phyloP scores from a whole-genome alignment of 73 alveolate species.

The Symbiodinium pilosum region DNA sequence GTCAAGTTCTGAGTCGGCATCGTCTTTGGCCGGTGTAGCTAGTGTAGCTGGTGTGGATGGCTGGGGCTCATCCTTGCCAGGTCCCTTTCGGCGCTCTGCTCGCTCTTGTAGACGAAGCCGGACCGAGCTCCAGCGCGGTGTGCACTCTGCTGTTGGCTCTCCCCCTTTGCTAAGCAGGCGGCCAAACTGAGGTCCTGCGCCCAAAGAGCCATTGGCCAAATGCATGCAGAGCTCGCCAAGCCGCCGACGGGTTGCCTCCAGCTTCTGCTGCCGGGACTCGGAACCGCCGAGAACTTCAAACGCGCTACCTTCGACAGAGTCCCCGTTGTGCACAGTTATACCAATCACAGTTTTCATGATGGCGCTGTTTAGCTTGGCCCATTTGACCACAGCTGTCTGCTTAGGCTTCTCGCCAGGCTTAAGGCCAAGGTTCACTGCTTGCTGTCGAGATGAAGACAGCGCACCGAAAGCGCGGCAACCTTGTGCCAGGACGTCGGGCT shows the following conservation, averaged over 20 bases:
- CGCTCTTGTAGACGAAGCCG: not conserved
- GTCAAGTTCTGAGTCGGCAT: not conserved
- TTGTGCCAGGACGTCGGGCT: slow-evolving; percentile 69
- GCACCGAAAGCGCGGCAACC: slow-evolving; percentile 82
- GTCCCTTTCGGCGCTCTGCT: slow-evolving; percentile 9
- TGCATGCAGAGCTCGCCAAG: slow-evolving; percentile 39
- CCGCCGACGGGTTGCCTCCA: slow-evolving; percentile 54
- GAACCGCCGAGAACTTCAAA: slow-evolving; percentile 33
- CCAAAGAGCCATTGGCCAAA: slow-evolving; percentile 53
- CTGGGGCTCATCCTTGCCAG: not conserved
- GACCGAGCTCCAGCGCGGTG: slow-evolving; percentile 44
- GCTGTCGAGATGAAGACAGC: slow-evolving; percentile 37
- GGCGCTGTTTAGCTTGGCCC: slow-evolving; percentile 74
- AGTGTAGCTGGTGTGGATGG: not conserved
- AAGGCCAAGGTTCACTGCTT: slow-evolving; percentile 61
- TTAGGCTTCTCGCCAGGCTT: slow-evolving; percentile 75
- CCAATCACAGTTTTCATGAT: slow-evolving; percentile 73
- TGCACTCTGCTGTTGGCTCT: slow-evolving; percentile 91
- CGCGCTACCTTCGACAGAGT: slow-evolving; percentile 61
- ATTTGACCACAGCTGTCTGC: slow-evolving; percentile 23
- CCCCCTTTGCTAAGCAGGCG: slow-evolving; percentile 38
- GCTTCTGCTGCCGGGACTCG: slow-evolving; percentile 43
- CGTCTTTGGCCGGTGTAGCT: too few species aligned
- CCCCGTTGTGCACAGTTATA: slow-evolving; percentile 59
- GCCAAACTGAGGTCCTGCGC: slow-evolving; percentile 79